Evolutionary conservation across 2,329 filamentous ascomycete genomes (phyloP).

Genomic region (Xylariaceae sp.): DNA sequence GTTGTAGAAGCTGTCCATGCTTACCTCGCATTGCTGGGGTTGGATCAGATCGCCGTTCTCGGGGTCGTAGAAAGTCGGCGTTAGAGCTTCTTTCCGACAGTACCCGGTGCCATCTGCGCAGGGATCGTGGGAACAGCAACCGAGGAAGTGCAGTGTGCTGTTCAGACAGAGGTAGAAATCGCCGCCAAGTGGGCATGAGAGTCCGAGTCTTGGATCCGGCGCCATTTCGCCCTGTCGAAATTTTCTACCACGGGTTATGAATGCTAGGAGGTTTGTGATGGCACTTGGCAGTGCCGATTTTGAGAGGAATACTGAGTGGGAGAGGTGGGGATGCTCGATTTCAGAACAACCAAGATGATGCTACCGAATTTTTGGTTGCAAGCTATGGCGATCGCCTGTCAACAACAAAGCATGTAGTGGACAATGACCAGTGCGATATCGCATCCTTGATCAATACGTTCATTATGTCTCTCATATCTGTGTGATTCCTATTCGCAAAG

Average conservation of each 20-base stretch:
- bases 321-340: too few relatives aligned
- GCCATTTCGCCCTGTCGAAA: background rate
- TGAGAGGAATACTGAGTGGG: too few relatives aligned
- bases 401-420: background rate
- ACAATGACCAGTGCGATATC: background rate
- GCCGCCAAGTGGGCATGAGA: background rate
- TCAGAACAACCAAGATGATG: too few relatives aligned
- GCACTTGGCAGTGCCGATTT: too few relatives aligned
- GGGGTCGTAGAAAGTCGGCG: background rate
- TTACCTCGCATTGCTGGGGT: slow-evolving; percentile 3
- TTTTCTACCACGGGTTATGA: too few relatives aligned
- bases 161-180: slow-evolving; percentile 1
- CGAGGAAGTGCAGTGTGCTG: background rate
- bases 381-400: too few relatives aligned
- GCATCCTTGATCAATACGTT: background rate
- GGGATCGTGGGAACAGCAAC: slow-evolving; percentile 2
- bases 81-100: background rate
- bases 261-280: too few relatives aligned
- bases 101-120: slow-evolving; percentile 1
- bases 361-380: too few relatives aligned
- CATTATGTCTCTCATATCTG: background rate
- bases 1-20: background rate
- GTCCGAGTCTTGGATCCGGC: background rate
- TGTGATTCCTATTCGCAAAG: too few relatives aligned
- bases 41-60: background rate